Conservation (phyloP, 306 rosid species). For the Cucurbita argyrosperma region DNA sequence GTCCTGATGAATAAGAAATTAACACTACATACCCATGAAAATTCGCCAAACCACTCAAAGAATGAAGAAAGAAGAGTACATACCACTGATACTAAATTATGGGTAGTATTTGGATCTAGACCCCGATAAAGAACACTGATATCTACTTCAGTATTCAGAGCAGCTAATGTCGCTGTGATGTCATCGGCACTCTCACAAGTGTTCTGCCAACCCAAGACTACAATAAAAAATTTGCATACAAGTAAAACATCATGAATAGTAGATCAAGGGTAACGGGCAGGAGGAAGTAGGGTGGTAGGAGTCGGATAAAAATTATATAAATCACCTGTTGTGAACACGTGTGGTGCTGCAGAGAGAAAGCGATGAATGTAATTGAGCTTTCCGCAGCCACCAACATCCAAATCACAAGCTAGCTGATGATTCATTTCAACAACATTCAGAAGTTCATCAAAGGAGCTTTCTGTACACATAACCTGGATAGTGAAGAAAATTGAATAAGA, state of each 20-base stretch:
- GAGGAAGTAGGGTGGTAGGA: background rate
- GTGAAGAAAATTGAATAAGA: conserved; percentile 18
- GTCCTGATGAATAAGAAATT: background rate
- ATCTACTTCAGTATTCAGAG: conserved; percentile 62
- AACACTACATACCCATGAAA: background rate
- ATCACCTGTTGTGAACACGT: conserved; percentile 82
- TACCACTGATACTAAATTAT: conserved; percentile 96
- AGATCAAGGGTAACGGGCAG: background rate
- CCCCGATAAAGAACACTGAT: conserved; percentile 79
- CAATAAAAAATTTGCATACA: conserved; percentile 11
- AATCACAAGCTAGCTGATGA: conserved; percentile 85
- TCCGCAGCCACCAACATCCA: conserved; percentile 79
- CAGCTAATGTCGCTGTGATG: conserved; percentile 58
- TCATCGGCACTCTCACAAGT: conserved; percentile 73
- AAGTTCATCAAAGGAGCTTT: conserved; percentile 68
- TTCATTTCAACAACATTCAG: conserved; percentile 75
- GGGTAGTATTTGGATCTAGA: conserved; percentile 48
- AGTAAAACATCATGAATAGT: background rate
- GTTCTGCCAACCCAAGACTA: conserved; percentile 98
- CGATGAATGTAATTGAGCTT: conserved; percentile 78
- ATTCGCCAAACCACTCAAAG: background rate
- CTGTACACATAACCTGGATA: conserved; percentile 45
- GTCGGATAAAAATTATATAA: background rate
- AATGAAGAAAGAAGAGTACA: conserved; percentile 9
- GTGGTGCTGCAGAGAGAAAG: conserved; percentile 72